A percentile compares a stretch with the other conserved stretches of the same genome.
Conservation (phyloP, 2,329 filamentous ascomycete species). For the Lojkania enalia region DNA sequence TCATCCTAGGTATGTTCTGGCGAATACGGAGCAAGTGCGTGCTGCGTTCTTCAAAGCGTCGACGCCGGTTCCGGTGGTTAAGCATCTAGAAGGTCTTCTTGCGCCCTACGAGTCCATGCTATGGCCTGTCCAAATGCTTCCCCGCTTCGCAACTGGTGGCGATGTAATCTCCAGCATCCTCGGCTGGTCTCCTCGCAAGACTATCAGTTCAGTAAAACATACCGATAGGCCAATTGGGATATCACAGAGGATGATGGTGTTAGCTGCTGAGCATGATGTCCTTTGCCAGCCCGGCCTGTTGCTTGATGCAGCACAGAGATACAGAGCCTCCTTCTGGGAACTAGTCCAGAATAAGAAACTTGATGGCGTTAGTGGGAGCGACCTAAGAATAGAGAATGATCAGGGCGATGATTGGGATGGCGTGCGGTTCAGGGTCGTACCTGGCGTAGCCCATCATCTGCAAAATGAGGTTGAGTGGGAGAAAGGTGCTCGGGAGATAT, state of each 20-base stretch:
- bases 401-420: slow-evolving; percentile 27
- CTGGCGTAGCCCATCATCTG: slow-evolving; percentile 56
- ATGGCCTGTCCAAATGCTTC: slow-evolving; percentile 57
- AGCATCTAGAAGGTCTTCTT: slow-evolving; percentile 49
- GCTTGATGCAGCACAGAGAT: slow-evolving; percentile 45
- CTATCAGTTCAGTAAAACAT: slow-evolving; percentile 28
- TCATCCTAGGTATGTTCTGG: slow-evolving; percentile 55
- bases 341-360: slow-evolving; percentile 39
- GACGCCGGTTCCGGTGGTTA: slow-evolving; percentile 48
- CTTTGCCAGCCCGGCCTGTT: slow-evolving; percentile 33
- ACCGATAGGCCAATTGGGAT: slow-evolving; percentile 2
- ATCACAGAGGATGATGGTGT: slow-evolving; percentile 22
- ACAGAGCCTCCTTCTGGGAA: slow-evolving; percentile 37
- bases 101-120: slow-evolving; percentile 57
- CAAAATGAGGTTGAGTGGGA: slow-evolving; percentile 58
- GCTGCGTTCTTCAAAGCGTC: slow-evolving; percentile 56
- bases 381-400: slow-evolving; percentile 4
- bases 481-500: slow-evolving; percentile 51
- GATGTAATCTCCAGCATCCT: slow-evolving; percentile 46
- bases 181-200: slow-evolving; percentile 44
- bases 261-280: slow-evolving; percentile 32
- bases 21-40: slow-evolving; percentile 54
- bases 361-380: slow-evolving; percentile 22
- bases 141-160: slow-evolving; percentile 47
- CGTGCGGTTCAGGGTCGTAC: slow-evolving; percentile 49